Evolutionary conservation across 2,329 filamentous ascomycete species (phyloP), one percentile per base, ranked within the genome.

Genomic region (Alternaria hordeiaustralica): DNA sequence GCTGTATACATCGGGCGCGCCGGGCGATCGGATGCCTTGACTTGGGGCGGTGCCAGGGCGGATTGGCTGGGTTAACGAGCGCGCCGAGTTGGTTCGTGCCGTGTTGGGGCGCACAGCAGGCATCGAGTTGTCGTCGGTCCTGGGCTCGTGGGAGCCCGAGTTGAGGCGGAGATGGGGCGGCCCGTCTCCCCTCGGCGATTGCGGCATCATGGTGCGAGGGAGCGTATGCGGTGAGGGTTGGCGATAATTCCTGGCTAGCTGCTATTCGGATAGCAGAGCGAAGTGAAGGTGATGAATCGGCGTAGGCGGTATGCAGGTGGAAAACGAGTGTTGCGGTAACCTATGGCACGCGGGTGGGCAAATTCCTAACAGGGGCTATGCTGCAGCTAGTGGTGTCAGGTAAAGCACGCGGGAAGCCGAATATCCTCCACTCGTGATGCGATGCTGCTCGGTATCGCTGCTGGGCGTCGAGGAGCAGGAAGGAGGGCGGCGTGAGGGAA

Each of bases 121-220:
- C 54, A 69, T 61, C 53, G 71, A 60, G 58, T 72, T 73, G 71
- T 80, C 63, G 76, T 79, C 70, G 62, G 77, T 80, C 65, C 83
- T 80, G 30, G 85, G 79, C 72, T 90, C 84, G 67, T 87, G 73
- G 28, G 82, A 84, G 49, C 85, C 87, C 25, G 87, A 89, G 73
- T 90, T 90, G 67, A 91, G 83, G 61, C 87, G 87, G 63, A 91
- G 87, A 68, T 90, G 88, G 68, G 88, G 88, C 65, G 85, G 81
- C 55, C 70, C 71, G 51, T 75, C 71, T 46, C 73, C 70, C 62
- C 77, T 71, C 21, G 77, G 75, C 49, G 78, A 78, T 64, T 67
- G 71, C 47, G 71, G 71, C 64, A 72, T 65, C 66, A 71, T 72
- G 69, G 74, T 72, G 67, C 33, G 57, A 75, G 70, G 67, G 74